These are phyloP conservation scores for Ophiognomonia clavigignenti-juglandacearum DNA, from an alignment of 2,329 filamentous ascomycete genomes.

Conservation along the genomic window DNA sequence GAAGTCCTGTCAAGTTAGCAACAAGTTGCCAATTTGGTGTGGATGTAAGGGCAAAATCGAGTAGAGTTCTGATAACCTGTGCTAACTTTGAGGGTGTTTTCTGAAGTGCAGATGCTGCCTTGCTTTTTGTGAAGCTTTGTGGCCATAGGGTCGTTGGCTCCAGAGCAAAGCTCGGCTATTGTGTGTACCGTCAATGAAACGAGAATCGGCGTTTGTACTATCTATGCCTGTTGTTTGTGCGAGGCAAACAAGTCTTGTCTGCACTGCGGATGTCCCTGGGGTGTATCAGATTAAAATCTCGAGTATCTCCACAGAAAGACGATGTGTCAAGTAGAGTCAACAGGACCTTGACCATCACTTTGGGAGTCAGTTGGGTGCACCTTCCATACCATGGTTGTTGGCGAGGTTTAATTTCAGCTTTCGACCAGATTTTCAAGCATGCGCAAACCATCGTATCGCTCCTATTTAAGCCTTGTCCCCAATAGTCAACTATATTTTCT, in stretches of 20 bases:
- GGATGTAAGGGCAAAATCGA: neutral
- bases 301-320: too few species aligned
- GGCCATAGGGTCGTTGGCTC: neutral
- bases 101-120: neutral
- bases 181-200: conserved; percentile 1
- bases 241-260: conserved; percentile 12
- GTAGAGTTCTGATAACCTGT: neutral
- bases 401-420: too few species aligned
- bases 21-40: neutral
- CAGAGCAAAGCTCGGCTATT: neutral
- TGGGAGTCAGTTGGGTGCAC: too few species aligned
- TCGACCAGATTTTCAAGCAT: too few species aligned
- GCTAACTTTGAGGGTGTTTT: neutral
- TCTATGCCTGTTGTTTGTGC: neutral
- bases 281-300: too few species aligned
- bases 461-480: too few species aligned
- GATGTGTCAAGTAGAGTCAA: too few species aligned
- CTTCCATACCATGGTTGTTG: too few species aligned
- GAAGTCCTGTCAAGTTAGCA: neutral
- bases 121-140: neutral
- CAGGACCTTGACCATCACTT: too few species aligned
- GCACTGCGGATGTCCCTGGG: too few species aligned
- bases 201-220: neutral
- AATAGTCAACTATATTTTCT: too few species aligned
- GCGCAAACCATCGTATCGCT: too few species aligned